Evolutionary conservation across 2,329 filamentous ascomycete species (phyloP).

Genomic region (Diaporthe humulicola): DNA sequence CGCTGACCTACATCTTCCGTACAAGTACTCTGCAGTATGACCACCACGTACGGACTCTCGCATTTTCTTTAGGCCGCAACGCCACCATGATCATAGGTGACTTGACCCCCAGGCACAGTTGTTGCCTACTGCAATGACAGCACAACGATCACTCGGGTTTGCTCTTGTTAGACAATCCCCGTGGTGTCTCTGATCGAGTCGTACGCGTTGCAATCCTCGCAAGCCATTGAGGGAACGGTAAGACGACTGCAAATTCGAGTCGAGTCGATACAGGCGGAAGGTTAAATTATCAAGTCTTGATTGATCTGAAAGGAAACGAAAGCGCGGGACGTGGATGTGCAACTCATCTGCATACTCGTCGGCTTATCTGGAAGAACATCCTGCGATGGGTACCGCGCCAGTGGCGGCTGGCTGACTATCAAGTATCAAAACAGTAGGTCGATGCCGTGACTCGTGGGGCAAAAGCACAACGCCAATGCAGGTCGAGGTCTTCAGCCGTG

Average conservation of each 20-base stretch:
- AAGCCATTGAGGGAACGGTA: constrained; percentile 1
- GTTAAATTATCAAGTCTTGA: neutral
- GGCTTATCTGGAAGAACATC: neutral
- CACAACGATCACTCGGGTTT: neutral
- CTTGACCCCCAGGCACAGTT: neutral
- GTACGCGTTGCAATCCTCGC: constrained; percentile 23
- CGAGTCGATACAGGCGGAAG: neutral
- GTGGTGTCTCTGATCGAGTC: constrained; percentile 38
- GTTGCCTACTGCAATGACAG: neutral
- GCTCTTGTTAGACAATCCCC: neutral
- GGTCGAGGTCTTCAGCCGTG: constrained; percentile 30
- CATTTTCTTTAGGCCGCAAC: neutral
- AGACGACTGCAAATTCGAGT: neutral
- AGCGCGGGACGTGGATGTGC: neutral
- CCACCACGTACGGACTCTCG: neutral
- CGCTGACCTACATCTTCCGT: neutral
- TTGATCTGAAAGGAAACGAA: neutral
- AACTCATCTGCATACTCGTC: neutral
- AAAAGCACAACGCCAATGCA: constrained; percentile 29
- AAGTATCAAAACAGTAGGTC: constrained; percentile 15
- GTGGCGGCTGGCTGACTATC: neutral
- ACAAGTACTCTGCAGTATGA: neutral
- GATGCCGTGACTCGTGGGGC: constrained; percentile 33
- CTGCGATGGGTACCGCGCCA: neutral
- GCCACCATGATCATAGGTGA: neutral